These are phyloP conservation scores for Penicillium sp. DNA, from an alignment of 2,329 filamentous ascomycete species.

Conservation along the genomic window DNA sequence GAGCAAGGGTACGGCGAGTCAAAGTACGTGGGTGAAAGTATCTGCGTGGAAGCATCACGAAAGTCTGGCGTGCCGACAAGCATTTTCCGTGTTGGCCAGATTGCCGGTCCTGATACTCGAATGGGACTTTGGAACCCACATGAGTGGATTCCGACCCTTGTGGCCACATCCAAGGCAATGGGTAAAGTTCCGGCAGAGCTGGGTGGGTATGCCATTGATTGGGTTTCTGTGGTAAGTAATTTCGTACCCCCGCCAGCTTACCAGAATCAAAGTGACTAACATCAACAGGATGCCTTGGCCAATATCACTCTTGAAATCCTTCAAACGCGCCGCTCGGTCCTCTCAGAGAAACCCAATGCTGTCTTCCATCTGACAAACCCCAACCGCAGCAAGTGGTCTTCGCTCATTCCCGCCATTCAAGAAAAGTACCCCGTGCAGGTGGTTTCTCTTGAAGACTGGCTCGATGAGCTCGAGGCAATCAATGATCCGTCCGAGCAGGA, in stretches of 20 bases:
- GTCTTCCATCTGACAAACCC: not conserved
- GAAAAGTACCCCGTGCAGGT: not conserved
- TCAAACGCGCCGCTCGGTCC: not conserved
- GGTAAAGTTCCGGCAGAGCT: not conserved
- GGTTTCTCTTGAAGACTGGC: not conserved
- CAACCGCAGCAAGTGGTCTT: not conserved
- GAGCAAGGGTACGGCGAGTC: not conserved
- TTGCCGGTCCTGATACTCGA: constrained; percentile 28
- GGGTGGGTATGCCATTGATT: not conserved
- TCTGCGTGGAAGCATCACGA: constrained; percentile 22
- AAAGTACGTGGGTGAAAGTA: not conserved
- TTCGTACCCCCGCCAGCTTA: no score
- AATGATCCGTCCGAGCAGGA: not conserved
- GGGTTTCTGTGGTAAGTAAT: not conserved
- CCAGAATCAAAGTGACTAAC: not conserved
- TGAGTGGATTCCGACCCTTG: constrained; percentile 57
- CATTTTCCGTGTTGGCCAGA: constrained; percentile 35
- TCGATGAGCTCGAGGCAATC: not conserved
- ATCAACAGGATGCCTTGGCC: not conserved
- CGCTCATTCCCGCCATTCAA: not conserved
- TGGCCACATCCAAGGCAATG: constrained; percentile 47
- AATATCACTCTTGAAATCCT: not conserved
- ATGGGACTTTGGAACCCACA: constrained; percentile 56
- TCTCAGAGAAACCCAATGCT: not conserved
- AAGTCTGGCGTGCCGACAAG: constrained; percentile 19